These are phyloP conservation scores for Orbilia ellipsospora DNA, from an alignment of 2,329 filamentous ascomycete species.

Conservation along the genomic window DNA sequence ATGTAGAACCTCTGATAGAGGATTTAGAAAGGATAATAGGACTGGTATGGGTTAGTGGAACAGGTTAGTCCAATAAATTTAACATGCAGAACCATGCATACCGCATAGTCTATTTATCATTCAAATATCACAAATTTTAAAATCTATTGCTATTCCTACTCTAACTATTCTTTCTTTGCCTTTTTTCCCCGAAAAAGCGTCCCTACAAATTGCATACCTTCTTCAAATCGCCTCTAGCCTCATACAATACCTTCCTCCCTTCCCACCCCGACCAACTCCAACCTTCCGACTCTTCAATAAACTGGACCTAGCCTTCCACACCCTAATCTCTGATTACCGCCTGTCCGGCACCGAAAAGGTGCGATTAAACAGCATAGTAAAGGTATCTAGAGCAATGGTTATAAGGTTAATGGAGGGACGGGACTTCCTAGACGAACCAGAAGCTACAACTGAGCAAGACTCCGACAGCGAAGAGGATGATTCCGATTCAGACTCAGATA, in stretches of 20 bases:
- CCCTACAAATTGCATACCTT: slow-evolving; percentile 48
- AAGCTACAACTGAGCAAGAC: neutral
- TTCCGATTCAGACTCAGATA: slow-evolving; percentile 25
- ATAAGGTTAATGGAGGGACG: slow-evolving; percentile 49
- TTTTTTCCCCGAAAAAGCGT: slow-evolving; percentile 24
- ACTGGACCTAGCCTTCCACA: slow-evolving; percentile 54
- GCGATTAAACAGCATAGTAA: slow-evolving; percentile 48
- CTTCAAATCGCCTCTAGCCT: slow-evolving; percentile 42
- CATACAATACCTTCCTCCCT: slow-evolving; percentile 49
- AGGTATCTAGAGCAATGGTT: slow-evolving; percentile 49
- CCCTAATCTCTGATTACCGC: slow-evolving; percentile 29
- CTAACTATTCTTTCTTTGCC: too few species aligned
- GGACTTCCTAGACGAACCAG: slow-evolving; percentile 25
- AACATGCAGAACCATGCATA: neutral
- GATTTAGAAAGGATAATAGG: slow-evolving; percentile 41
- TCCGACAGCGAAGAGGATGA: slow-evolving; percentile 26
- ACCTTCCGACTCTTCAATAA: slow-evolving; percentile 51
- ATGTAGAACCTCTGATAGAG: slow-evolving; percentile 48
- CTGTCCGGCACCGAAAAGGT: slow-evolving; percentile 51
- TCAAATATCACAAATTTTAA: neutral
- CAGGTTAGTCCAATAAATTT: slow-evolving; percentile 20
- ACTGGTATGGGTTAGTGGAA: slow-evolving; percentile 51
- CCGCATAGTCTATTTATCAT: neutral
- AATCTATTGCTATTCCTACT: too few species aligned
- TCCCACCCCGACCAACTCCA: slow-evolving; percentile 38